Percentiles rank a stretch among this genome's conserved stretches.
Conservation (phyloP, 2,329 filamentous ascomycete genomes). For the Calonectria hawksworthii region DNA sequence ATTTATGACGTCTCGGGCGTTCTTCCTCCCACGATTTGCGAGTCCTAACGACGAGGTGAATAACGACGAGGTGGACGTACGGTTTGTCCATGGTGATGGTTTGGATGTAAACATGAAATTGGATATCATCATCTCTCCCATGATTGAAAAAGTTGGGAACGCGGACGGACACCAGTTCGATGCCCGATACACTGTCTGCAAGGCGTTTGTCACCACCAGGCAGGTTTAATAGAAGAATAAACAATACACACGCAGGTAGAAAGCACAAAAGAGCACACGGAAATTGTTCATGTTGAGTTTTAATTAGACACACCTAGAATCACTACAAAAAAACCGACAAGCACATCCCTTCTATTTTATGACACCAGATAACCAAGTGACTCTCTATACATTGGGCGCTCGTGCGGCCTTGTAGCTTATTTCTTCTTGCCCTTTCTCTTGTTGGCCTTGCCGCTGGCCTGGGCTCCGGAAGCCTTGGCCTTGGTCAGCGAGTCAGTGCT, state of each 20-base stretch:
- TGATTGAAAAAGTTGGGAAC: conserved; percentile 12
- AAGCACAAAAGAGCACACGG: neutral
- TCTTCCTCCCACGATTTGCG: neutral
- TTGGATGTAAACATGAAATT: neutral
- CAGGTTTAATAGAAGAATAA: neutral
- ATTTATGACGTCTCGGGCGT: neutral
- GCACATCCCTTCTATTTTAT: neutral
- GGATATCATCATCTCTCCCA: neutral
- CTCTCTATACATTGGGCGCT: conserved; percentile 30
- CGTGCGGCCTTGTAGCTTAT: conserved; percentile 47
- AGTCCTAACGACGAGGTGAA: neutral
- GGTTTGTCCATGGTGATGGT: neutral
- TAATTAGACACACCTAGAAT: neutral
- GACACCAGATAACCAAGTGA: neutral
- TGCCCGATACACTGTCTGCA: neutral
- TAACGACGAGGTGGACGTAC: neutral
- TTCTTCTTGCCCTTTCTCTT: conserved; percentile 70
- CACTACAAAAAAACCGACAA: neutral
- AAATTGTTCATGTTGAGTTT: neutral
- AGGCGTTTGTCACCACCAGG: neutral
- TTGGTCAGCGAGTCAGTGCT: conserved; percentile 68
- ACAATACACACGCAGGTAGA: neutral
- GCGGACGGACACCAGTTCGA: neutral
- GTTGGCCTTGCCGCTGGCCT: conserved; percentile 62
- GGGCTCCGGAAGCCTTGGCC: conserved; percentile 64